phyloP scores from a whole-genome alignment of 78 protist genomes.

The Dictyostelium citrinum region DNA sequence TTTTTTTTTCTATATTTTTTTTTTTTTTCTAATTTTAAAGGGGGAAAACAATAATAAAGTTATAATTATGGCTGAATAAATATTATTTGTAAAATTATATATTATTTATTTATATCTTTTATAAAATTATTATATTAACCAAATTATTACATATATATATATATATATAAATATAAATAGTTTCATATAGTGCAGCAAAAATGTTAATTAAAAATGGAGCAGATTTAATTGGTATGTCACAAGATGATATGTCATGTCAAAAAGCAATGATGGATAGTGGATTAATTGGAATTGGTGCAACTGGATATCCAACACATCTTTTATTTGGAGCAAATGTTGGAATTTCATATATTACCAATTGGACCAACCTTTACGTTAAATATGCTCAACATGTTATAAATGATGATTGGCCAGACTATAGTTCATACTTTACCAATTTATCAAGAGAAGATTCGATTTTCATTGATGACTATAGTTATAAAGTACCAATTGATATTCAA shows the following conservation, averaged over 20 bases:
- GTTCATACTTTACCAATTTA: neutral
- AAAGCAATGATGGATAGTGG: neutral
- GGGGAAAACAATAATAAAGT: neutral
- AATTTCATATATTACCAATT: neutral
- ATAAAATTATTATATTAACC: too few species aligned
- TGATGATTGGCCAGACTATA: neutral
- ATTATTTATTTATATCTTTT: too few species aligned
- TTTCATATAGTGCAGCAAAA: neutral
- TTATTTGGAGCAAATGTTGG: neutral
- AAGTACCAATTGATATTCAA: neutral
- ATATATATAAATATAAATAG: neutral
- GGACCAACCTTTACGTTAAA: neutral
- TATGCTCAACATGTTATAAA: neutral
- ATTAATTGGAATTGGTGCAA: neutral
- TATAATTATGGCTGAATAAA: neutral
- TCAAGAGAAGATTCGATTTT: neutral
- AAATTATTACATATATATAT: too few species aligned
- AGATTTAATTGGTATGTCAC: constrained; percentile 21
- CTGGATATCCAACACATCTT: constrained; percentile 11
- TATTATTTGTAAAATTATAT: too few species aligned
- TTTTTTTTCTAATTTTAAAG: too few species aligned
- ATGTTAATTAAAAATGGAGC: neutral
- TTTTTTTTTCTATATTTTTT: too few species aligned
- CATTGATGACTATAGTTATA: neutral
- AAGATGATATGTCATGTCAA: constrained; percentile 44